Evolutionary conservation across 495 filamentous ascomycete genomes (phyloP).

Genomic region (Trichoderma reesei): DNA sequence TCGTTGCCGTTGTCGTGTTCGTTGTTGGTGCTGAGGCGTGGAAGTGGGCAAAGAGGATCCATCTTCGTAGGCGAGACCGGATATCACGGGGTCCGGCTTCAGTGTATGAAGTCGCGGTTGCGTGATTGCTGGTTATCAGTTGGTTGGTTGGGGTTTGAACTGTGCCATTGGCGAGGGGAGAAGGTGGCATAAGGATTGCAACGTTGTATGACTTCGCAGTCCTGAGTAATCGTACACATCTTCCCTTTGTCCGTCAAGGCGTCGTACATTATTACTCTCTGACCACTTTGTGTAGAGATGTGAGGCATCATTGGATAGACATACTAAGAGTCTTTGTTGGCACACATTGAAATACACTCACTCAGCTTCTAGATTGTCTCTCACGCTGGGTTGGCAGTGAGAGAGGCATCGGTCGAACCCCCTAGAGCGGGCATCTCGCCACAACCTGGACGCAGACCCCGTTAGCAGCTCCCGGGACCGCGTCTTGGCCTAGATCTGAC

Average conservation of each 20-base stretch:
- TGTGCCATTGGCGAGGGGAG: no score
- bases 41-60: slow-evolving; percentile 50
- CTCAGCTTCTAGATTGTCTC: no score
- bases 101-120: background rate
- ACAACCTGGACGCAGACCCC: background rate
- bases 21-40: slow-evolving; percentile 50
- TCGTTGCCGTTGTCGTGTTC: slow-evolving; percentile 48
- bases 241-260: no score
- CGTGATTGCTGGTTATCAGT: background rate
- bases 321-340: no score
- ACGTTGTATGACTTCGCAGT: no score
- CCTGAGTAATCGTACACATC: no score
- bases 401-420: background rate
- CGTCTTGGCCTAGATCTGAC: background rate
- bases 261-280: no score
- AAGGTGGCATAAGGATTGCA: no score
- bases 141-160: background rate
- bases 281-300: no score
- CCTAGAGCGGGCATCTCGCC: background rate
- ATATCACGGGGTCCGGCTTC: background rate
- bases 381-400: background rate
- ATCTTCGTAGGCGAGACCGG: background rate
- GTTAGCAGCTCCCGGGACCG: background rate
- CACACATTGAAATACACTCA: no score
- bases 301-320: no score